These are phyloP conservation scores for Lobosporangium transversale DNA, from an alignment of 192 early-diverging fungal species.

Conservation along the genomic window DNA sequence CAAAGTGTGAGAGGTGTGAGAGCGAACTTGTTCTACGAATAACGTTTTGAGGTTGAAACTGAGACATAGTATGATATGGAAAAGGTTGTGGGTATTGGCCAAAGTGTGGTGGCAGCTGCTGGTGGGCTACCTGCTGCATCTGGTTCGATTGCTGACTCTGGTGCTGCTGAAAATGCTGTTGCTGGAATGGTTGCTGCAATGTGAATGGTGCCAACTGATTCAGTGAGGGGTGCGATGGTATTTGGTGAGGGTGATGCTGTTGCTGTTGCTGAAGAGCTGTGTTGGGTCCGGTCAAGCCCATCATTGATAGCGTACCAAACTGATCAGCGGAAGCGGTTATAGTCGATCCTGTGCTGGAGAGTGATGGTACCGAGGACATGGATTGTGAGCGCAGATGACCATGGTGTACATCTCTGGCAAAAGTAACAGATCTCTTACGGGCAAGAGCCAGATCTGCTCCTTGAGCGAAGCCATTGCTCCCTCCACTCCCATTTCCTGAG, in stretches of 20 bases:
- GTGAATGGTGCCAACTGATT: background rate
- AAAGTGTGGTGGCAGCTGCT: constrained; percentile 35
- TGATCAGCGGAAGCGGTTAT: constrained; percentile 10
- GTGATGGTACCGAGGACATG: constrained; percentile 39
- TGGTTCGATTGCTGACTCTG: background rate
- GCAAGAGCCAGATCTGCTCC: constrained; percentile 26
- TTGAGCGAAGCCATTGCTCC: constrained; percentile 12
- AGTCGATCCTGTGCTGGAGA: background rate
- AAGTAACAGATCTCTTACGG: constrained; percentile 46
- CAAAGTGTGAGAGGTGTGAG: constrained; percentile 38
- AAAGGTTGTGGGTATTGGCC: constrained; percentile 46
- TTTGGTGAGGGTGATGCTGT: background rate
- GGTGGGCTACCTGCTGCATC: constrained; percentile 10
- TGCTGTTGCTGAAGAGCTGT: constrained; percentile 1
- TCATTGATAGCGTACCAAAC: constrained; percentile 12
- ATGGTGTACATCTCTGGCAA: constrained; percentile 43
- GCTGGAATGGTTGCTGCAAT: constrained; percentile 12
- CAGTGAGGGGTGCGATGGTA: background rate
- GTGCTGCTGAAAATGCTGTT: constrained; percentile 13
- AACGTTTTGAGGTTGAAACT: constrained; percentile 15
- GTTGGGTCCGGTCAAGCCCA: constrained; percentile 25
- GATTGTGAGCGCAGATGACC: constrained; percentile 49
- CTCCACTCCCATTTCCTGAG: constrained; percentile 3
- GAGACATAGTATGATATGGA: constrained; percentile 18
- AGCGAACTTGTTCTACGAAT: constrained; percentile 49